phyloP scores from a whole-genome alignment of 176 grass and related monocot species.

The Dendrocalamus sinicus region DNA sequence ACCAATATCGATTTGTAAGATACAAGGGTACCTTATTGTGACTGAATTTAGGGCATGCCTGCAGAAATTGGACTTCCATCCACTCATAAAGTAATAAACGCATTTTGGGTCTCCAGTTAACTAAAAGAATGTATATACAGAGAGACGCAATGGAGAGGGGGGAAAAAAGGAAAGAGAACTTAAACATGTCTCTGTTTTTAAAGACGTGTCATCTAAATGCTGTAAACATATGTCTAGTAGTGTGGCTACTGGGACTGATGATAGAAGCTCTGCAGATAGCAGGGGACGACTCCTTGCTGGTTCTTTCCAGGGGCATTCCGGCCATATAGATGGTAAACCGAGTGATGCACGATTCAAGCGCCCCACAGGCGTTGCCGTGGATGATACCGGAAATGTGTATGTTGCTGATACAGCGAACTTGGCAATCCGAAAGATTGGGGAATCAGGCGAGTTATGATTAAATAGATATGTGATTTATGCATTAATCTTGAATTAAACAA shows the following conservation, averaged over 20 bases:
- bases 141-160: not conserved
- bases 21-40: not conserved
- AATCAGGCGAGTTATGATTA: constrained; percentile 59
- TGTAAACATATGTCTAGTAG: constrained; percentile 14
- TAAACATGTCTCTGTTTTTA: not conserved
- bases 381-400: constrained; percentile 97
- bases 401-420: constrained; percentile 94
- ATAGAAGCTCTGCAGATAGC: constrained; percentile 69
- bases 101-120: not conserved
- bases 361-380: constrained; percentile 85
- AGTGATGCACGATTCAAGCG: constrained; percentile 92
- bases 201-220: constrained; percentile 4
- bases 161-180: not conserved
- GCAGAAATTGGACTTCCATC: not conserved
- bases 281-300: constrained; percentile 90
- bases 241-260: constrained; percentile 35
- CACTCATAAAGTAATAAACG: not conserved
- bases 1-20: not conserved
- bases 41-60: not conserved
- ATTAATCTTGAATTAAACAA: constrained; percentile 14
- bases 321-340: constrained; percentile 93
- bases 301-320: constrained; percentile 90
- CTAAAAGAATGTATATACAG: not conserved
- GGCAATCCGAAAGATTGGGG: constrained; percentile 91
- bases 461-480: constrained; percentile 23